Evolutionary conservation across 139 green algal genomes (phyloP).

Genomic region (Chlorella sorokiniana): DNA sequence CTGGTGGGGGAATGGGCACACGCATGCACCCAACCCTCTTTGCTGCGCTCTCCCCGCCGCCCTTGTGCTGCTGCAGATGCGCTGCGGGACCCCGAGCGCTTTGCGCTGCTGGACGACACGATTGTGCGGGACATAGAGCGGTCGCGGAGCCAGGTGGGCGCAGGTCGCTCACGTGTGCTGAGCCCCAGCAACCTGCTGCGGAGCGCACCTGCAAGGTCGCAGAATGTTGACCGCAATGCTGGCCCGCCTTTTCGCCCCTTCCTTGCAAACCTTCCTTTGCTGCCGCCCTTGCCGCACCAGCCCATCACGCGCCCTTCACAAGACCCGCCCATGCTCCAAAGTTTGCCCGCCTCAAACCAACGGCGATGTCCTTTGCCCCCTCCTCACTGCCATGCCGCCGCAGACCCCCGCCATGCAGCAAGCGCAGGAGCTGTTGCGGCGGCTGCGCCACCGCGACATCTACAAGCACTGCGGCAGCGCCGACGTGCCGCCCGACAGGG

Average conservation of each 20-base stretch:
- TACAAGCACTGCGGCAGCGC: constrained; percentile 8
- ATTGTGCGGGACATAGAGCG: constrained; percentile 49
- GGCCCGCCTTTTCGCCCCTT: background rate
- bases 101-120: constrained; percentile 71
- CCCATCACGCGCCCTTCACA: no score
- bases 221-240: background rate
- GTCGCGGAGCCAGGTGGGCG: background rate
- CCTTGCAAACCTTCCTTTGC: background rate
- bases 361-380: background rate
- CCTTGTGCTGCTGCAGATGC: constrained; percentile 32
- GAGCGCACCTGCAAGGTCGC: background rate
- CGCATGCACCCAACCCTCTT: background rate
- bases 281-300: no score
- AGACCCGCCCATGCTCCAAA: background rate
- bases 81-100: constrained; percentile 42
- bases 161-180: no score
- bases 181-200: background rate
- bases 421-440: constrained; percentile 23
- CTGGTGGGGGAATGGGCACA: background rate
- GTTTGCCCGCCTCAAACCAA: background rate
- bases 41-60: background rate
- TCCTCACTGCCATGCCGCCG: no score
- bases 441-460: constrained; percentile 22
- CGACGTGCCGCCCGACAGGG: constrained; percentile 6
- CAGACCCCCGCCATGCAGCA: background rate